Base-by-base conservation (phyloP, 2,329 filamentous ascomycete species). In the Trichothecium sympodiale region DNA sequence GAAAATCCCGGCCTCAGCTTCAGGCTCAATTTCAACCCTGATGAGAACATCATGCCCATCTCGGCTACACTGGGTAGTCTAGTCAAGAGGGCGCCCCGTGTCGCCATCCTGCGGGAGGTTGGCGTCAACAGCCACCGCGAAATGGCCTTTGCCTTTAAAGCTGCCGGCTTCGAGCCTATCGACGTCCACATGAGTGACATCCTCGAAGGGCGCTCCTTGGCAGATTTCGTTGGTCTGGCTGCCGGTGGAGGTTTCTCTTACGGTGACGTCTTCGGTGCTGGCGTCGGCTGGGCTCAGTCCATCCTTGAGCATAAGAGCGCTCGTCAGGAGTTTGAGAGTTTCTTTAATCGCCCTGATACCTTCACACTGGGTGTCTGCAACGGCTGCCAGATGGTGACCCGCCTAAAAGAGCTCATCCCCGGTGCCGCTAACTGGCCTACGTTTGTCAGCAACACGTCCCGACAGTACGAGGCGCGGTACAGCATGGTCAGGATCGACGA, bases 131-230 rank as follows among this genome's bases (percentile, higher is more conserved):
- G 88, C 29, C 77, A 95, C 50, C 80, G 86, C n/a, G 91, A 98
- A 59, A 94, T 98, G 85, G 91, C 91, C 1, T 96, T 94, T 52
- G 87, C 88, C 33, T 96, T 96, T 70, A 79, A 82, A 45, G 78
- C 79, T 26, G 89, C 91, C 30, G 89, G 89, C 27, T 96, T 96
- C 63, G 80, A 87, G 34, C 77, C 88, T 12, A 75, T 96, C 32
- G 89, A 98, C 52, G 81, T 96, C 2, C 89, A 95, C 68, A 96
- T 98, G 91, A 91, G 83, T 4, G 89, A 96, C 49, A 79, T 96
- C 38, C 77, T 85, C 17, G 77, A 76, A 9, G 81, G 83, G 13
- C 77, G 84, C 42, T 87, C 84, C 0, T 77, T 98, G 8, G 71
- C 79, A 29, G 80, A 79, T 43, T 95, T 95, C 56, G 78, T 80